A percentile compares a stretch with the other conserved stretches of the same genome.
Evolutionary conservation across 2,329 filamentous ascomycete genomes (phyloP).

Genomic region (Stylonectria norvegica): DNA sequence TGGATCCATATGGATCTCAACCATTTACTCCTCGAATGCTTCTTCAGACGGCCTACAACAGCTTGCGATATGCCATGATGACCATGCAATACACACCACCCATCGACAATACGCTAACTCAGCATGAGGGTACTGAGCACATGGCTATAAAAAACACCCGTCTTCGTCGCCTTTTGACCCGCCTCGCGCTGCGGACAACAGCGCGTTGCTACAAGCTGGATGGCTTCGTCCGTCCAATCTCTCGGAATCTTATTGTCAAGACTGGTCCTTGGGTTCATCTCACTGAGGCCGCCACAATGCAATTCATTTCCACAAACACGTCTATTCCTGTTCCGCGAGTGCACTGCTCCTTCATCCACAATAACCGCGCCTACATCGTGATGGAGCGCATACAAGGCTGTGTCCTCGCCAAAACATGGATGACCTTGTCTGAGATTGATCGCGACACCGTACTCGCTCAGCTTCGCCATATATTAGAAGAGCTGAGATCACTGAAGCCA

Average conservation of each 20-base stretch:
- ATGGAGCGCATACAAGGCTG: constrained; percentile 38
- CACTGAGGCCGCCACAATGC: constrained; percentile 21
- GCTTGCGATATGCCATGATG: background rate
- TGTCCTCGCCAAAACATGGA: constrained; percentile 14
- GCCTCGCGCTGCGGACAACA: constrained; percentile 26
- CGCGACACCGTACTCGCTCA: constrained; percentile 17
- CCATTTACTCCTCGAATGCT: background rate
- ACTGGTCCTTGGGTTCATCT: constrained; percentile 16
- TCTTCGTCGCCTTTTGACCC: constrained; percentile 22
- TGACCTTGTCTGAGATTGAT: constrained; percentile 7
- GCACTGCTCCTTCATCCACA: constrained; percentile 34
- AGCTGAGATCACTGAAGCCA: constrained; percentile 23
- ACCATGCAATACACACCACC: constrained; percentile 6
- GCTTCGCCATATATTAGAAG: constrained; percentile 17
- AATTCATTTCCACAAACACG: constrained; percentile 17
- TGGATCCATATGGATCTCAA: background rate
- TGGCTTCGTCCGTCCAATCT: constrained; percentile 27
- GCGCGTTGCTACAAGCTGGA: constrained; percentile 23
- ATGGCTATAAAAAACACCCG: constrained; percentile 30
- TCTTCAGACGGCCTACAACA: background rate
- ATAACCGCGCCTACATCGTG: constrained; percentile 41
- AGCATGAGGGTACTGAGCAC: constrained; percentile 22
- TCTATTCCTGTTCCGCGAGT: constrained; percentile 20
- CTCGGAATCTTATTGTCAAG: constrained; percentile 25
- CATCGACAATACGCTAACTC: background rate